Percentiles rank a stretch among this genome's conserved stretches.
Evolutionary conservation across 2,329 filamentous ascomycete genomes (phyloP).

Genomic region (Cucurbitaria berberidis): DNA sequence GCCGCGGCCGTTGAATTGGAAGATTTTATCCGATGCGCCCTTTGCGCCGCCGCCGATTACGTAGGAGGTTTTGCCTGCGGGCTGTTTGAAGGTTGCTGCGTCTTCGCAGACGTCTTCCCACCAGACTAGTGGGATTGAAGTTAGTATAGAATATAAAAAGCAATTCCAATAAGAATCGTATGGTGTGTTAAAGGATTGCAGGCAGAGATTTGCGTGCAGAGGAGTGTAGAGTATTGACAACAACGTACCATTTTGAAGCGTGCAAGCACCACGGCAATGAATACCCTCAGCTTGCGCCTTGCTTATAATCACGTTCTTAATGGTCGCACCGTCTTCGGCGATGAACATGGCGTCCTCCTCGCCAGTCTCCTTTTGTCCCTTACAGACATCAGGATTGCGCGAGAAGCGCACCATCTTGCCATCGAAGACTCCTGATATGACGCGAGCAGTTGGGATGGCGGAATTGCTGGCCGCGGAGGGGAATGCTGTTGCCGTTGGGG

Average conservation of each 20-base stretch:
- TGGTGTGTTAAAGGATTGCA: no score
- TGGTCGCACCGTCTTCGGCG: background rate
- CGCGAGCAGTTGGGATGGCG: conserved; percentile 7
- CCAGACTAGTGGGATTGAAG: conserved; percentile 25
- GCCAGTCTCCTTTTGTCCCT: background rate
- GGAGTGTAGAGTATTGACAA: no score
- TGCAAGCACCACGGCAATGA: conserved; percentile 52
- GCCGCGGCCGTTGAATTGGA: conserved; percentile 44
- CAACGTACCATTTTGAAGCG: background rate
- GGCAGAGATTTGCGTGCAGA: no score
- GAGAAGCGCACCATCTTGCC: conserved; percentile 20
- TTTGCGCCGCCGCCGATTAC: conserved; percentile 40
- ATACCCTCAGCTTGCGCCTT: conserved; percentile 47
- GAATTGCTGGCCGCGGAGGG: conserved; percentile 8
- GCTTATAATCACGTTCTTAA: background rate
- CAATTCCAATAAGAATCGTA: no score
- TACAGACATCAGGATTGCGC: conserved; percentile 8
- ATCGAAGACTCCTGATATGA: conserved; percentile 15
- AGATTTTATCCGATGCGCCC: conserved; percentile 38
- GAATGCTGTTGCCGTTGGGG: conserved; percentile 16
- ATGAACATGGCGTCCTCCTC: background rate
- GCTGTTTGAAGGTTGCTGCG: conserved; percentile 43
- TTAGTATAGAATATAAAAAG: background rate
- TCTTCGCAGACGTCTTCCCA: conserved; percentile 49
- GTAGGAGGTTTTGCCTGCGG: conserved; percentile 28